Evolutionary conservation across 2,329 filamentous ascomycete genomes (phyloP).

Genomic region (Alternaria sp.): DNA sequence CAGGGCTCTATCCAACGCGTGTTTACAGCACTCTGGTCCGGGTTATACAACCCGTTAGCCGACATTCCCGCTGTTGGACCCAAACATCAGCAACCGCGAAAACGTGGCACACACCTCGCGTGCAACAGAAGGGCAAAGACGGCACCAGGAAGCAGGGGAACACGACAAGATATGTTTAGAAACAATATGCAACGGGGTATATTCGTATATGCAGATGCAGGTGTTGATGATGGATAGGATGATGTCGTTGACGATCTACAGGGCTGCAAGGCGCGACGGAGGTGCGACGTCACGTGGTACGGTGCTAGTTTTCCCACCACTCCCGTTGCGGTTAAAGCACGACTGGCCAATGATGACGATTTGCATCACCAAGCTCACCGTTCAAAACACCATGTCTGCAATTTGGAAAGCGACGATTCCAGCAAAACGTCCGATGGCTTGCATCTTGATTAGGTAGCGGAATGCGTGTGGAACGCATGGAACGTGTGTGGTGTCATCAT

Average conservation of each 20-base stretch:
- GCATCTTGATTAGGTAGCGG: conserved; percentile 8
- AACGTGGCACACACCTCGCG: conserved; percentile 20
- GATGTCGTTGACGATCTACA: conserved; percentile 9
- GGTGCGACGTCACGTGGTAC: conserved; percentile 24
- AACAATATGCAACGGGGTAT: not conserved
- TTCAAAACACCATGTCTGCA: conserved; percentile 12
- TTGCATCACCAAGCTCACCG: conserved; percentile 4
- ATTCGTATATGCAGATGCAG: conserved; percentile 6
- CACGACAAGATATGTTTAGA: conserved; percentile 15
- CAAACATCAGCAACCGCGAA: conserved; percentile 17
- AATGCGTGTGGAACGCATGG: not conserved
- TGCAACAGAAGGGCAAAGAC: conserved; percentile 7
- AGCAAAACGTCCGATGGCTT: conserved; percentile 11
- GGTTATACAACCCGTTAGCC: conserved; percentile 38
- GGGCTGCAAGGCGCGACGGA: conserved; percentile 3
- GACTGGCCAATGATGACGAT: conserved; percentile 14
- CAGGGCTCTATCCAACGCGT: conserved; percentile 42
- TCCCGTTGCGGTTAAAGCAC: conserved; percentile 24
- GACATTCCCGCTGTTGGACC: conserved; percentile 34
- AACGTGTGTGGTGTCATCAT: conserved; percentile 3
- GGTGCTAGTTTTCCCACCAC: conserved; percentile 23
- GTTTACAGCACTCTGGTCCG: conserved; percentile 39
- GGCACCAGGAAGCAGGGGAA: not conserved
- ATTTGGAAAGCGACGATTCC: conserved; percentile 8
- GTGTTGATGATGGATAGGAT: conserved; percentile 14